Evolutionary conservation across 83 land plant genomes (phyloP).

Genomic region (Picea mariana): DNA sequence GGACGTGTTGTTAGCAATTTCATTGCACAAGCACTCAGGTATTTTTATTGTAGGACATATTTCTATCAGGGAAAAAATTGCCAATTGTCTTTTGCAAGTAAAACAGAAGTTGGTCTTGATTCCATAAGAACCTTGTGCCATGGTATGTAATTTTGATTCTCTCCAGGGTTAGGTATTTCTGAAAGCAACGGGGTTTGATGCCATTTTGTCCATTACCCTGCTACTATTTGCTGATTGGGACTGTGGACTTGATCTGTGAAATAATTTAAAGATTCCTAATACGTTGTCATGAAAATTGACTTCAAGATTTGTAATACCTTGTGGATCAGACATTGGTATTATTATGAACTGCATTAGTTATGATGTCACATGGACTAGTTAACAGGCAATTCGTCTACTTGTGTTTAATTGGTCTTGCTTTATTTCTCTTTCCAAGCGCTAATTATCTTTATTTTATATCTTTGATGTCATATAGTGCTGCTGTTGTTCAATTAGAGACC

Average conservation of each 20-base stretch:
- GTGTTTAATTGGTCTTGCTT: not conserved
- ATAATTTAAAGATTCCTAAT: not conserved
- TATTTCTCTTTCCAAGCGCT: not conserved
- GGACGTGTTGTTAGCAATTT: conserved; percentile 99
- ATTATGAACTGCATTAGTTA: not conserved
- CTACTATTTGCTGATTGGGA: not conserved
- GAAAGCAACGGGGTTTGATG: not conserved
- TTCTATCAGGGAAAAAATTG: not conserved
- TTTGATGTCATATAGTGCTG: not conserved
- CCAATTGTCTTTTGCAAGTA: not conserved
- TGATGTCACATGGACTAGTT: not conserved
- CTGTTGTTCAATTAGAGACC: not conserved
- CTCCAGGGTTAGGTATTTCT: not conserved
- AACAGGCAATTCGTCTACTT: not conserved
- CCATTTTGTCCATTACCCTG: not conserved
- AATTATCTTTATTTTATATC: not conserved
- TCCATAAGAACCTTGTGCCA: not conserved
- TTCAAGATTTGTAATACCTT: too few relatives aligned
- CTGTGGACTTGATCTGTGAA: not conserved
- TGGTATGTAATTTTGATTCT: too few relatives aligned
- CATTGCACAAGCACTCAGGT: conserved; percentile 97
- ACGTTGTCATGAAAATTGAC: too few relatives aligned
- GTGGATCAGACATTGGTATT: not conserved
- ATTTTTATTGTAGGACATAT: conserved; percentile 12
- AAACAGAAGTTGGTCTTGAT: not conserved